These are phyloP conservation scores for Neurospora sp. DNA, from an alignment of 2,329 filamentous ascomycete genomes.

Conservation along the genomic window DNA sequence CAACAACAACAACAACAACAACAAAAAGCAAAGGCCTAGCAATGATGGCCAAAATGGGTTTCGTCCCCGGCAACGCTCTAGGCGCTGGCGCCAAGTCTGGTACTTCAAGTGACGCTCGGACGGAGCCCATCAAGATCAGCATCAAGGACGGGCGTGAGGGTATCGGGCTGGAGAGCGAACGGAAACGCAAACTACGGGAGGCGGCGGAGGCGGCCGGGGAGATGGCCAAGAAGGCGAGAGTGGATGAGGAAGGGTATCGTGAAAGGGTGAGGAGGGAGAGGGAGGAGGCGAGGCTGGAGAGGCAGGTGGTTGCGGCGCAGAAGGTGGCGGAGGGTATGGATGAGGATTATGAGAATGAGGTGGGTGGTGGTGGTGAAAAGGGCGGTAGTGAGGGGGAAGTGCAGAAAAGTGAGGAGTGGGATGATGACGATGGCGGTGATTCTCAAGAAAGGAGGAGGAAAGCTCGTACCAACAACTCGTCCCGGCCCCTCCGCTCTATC, in stretches of 20 bases:
- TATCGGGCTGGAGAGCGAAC: conserved; percentile 74
- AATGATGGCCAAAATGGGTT: conserved; percentile 97
- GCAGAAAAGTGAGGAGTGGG: conserved; percentile 11
- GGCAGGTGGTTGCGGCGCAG: conserved; percentile 67
- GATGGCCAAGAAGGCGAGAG: conserved; percentile 24
- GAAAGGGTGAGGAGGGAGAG: conserved; percentile 62
- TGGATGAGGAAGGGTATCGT: conserved; percentile 61
- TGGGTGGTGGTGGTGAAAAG: conserved; percentile 7
- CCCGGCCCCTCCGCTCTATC: conserved; percentile 52
- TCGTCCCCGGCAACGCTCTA: conserved; percentile 35
- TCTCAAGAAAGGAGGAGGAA: conserved; percentile 17
- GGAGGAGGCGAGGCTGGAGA: conserved; percentile 59
- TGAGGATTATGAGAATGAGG: conserved; percentile 31
- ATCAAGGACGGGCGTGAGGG: conserved; percentile 75
- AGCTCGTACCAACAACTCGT: conserved; percentile 21
- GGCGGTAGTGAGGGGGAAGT: background rate
- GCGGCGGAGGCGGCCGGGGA: conserved; percentile 37
- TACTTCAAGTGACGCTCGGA: conserved; percentile 12
- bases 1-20: background rate
- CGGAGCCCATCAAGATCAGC: conserved; percentile 66
- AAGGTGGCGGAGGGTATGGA: conserved; percentile 72
- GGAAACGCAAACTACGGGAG: conserved; percentile 66
- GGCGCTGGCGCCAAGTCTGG: background rate
- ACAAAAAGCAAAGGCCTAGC: conserved; percentile 72
- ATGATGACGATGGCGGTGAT: conserved; percentile 1